Percentiles rank a stretch among this genome's conserved stretches.
Conservation (phyloP, 2,329 filamentous ascomycete species). For the Alternaria consortialis region DNA sequence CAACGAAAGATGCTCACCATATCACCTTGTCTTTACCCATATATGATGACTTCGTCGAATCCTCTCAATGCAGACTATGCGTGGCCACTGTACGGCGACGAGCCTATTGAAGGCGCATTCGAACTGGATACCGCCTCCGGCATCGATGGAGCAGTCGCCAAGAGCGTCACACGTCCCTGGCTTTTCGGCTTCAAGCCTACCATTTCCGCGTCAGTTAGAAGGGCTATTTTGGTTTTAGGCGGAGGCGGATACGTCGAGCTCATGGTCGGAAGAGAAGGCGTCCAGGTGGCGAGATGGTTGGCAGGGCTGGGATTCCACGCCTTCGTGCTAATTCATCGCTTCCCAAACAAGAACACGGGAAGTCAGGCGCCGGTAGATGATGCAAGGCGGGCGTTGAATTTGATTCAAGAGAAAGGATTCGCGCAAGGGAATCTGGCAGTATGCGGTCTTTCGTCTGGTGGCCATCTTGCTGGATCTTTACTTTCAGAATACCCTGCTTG, state of each 20-base stretch:
- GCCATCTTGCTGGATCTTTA: conserved; percentile 28
- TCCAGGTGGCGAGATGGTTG: conserved; percentile 30
- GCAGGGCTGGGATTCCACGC: conserved; percentile 24
- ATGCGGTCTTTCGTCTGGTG: conserved; percentile 30
- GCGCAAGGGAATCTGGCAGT: neutral
- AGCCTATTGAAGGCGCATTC: conserved; percentile 23
- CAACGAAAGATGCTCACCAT: neutral
- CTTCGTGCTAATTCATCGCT: conserved; percentile 32
- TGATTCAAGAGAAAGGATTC: conserved; percentile 17
- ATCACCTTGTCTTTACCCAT: neutral
- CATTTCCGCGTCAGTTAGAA: neutral
- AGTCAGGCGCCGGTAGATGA: conserved; percentile 29
- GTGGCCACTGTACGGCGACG: conserved; percentile 16
- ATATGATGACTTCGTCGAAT: neutral
- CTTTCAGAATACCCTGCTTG: conserved; percentile 22
- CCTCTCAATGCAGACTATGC: conserved; percentile 12
- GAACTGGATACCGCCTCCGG: neutral
- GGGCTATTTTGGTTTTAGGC: conserved; percentile 20
- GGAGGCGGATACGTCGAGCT: conserved; percentile 32
- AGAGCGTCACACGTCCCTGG: conserved; percentile 24
- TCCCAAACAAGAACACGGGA: conserved; percentile 21
- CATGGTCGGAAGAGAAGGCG: conserved; percentile 31
- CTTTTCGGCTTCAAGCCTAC: conserved; percentile 25
- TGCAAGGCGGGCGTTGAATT: conserved; percentile 15
- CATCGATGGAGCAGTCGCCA: conserved; percentile 22